phyloP scores from a whole-genome alignment of 352 stramenopile genomes.

The Pythium volutum region DNA sequence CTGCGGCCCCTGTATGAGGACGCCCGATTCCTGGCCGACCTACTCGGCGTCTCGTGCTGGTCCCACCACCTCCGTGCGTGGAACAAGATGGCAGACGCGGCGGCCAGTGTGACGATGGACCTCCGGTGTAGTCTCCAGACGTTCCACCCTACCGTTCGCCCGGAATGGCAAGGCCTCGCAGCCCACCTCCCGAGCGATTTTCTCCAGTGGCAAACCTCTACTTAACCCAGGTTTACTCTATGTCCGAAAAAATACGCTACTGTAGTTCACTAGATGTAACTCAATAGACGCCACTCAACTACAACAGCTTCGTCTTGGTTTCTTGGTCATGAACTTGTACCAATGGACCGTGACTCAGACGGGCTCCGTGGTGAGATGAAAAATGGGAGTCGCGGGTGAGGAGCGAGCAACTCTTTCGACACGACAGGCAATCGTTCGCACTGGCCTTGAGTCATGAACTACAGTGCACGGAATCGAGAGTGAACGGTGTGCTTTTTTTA shows the following conservation, averaged over 20 bases:
- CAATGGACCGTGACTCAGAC: no score
- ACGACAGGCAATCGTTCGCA: no score
- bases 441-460: no score
- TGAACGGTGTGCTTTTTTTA: no score
- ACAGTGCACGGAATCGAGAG: no score
- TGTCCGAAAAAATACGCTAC: no score
- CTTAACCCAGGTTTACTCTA: neutral
- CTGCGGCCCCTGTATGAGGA: neutral
- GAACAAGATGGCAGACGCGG: slow-evolving; percentile 10
- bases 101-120: slow-evolving; percentile 14
- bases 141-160: neutral
- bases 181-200: neutral
- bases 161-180: neutral
- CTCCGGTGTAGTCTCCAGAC: neutral
- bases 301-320: no score
- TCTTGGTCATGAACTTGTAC: no score
- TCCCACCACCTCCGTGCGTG: slow-evolving; percentile 6
- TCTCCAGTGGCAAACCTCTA: neutral
- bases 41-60: neutral
- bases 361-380: no score
- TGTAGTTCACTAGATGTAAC: neutral
- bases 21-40: neutral
- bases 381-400: no score
- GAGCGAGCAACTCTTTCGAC: no score
- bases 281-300: neutral